A percentile compares a stretch with the other conserved stretches of the same genome.
Evolutionary conservation across 495 filamentous ascomycete species (phyloP).

Genomic region (Penicillium subrubescens): DNA sequence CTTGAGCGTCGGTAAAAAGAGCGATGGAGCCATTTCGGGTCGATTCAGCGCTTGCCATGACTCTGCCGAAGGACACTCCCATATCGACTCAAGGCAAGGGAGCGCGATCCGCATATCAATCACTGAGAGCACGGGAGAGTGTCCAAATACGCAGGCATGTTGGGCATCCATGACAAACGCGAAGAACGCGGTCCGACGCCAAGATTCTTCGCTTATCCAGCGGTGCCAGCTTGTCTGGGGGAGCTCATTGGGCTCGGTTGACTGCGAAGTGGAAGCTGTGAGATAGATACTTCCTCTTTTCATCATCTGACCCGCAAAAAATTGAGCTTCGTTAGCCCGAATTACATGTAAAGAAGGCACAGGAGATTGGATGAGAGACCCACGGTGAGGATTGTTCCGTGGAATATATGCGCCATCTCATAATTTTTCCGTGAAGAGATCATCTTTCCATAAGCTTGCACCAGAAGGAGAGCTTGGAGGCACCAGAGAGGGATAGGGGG

Average conservation of each 20-base stretch:
- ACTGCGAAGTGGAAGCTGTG: background rate
- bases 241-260: background rate
- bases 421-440: constrained; percentile 20
- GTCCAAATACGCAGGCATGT: constrained; percentile 25
- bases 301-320: background rate
- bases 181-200: constrained; percentile 23
- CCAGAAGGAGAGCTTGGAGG: constrained; percentile 17
- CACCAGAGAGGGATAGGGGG: constrained; percentile 19
- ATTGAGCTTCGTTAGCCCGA: background rate
- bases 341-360: background rate
- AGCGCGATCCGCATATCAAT: constrained; percentile 18
- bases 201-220: constrained; percentile 22
- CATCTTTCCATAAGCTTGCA: constrained; percentile 24
- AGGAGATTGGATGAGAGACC: background rate
- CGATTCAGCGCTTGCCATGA: background rate
- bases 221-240: constrained; percentile 10
- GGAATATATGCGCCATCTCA: constrained; percentile 24
- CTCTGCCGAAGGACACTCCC: constrained; percentile 14
- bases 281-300: background rate
- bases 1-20: background rate
- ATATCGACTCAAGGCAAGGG: constrained; percentile 19
- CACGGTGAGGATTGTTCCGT: constrained; percentile 22
- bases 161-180: constrained; percentile 27
- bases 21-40: background rate
- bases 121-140: constrained; percentile 19